Conservation (phyloP, 2,329 filamentous ascomycete genomes). For the Neofusicoccum umdonicola region DNA sequence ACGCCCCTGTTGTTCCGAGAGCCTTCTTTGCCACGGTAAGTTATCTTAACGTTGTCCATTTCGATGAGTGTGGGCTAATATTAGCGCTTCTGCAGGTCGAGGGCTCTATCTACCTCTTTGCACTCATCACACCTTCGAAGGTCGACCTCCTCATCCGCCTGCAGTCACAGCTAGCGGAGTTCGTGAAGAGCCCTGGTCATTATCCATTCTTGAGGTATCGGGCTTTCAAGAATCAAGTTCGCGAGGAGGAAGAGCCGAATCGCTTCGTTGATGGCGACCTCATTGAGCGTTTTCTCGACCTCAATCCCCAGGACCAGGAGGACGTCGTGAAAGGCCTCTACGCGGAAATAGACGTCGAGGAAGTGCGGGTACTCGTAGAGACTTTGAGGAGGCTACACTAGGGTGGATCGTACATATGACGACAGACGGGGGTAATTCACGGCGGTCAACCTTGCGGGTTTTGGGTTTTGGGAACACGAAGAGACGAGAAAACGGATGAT, state of each 20-base stretch:
- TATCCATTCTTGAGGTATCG: conserved; percentile 77
- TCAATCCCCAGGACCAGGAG: conserved; percentile 58
- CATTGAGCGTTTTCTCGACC: conserved; percentile 78
- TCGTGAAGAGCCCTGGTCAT: conserved; percentile 62
- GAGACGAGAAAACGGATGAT: neutral
- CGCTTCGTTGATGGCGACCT: conserved; percentile 92
- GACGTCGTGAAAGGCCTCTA: conserved; percentile 51
- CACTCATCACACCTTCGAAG: conserved; percentile 67
- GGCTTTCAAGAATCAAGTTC: conserved; percentile 72
- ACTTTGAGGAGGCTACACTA: conserved; percentile 50
- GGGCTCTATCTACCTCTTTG: conserved; percentile 87
- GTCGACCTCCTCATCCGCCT: conserved; percentile 81
- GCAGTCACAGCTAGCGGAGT: conserved; percentile 67
- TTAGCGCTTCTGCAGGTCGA: conserved; percentile 61
- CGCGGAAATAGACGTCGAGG: conserved; percentile 59
- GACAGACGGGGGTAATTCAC: neutral
- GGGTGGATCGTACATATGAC: neutral
- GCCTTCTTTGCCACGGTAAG: conserved; percentile 88
- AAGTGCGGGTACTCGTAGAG: conserved; percentile 60
- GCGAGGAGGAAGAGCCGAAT: conserved; percentile 71
- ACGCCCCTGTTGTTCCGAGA: conserved; percentile 69
- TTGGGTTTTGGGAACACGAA: neutral
- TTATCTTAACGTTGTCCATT: neutral
- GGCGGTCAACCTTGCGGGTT: neutral
- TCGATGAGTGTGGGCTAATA: too few relatives aligned